phyloP scores from a whole-genome alignment of 2,329 filamentous ascomycete genomes.

The Exophiala xenobiotica region DNA sequence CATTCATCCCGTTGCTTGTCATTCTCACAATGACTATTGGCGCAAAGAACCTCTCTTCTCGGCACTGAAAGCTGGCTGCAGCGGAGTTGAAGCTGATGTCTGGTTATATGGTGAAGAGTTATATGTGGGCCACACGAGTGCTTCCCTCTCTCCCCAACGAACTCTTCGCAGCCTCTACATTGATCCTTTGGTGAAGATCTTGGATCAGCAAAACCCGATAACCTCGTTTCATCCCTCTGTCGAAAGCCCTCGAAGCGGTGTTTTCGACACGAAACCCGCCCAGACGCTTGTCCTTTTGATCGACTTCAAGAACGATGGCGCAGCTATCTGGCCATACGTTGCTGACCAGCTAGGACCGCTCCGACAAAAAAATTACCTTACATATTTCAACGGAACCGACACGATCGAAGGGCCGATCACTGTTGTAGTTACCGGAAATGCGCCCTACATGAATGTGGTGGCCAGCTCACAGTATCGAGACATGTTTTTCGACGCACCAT shows the following conservation, averaged over 20 bases:
- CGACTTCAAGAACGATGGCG: constrained; percentile 50
- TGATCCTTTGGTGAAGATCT: constrained; percentile 50
- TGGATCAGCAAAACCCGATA: constrained; percentile 51
- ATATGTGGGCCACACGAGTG: constrained; percentile 54
- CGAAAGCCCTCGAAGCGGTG: constrained; percentile 40
- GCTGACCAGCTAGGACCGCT: constrained; percentile 47
- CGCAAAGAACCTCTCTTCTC: constrained; percentile 55
- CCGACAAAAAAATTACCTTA: constrained; percentile 51
- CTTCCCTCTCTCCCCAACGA: constrained; percentile 45
- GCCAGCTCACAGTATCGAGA: constrained; percentile 52
- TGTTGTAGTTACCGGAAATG: constrained; percentile 55
- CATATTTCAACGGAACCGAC: constrained; percentile 49
- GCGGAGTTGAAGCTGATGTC: constrained; percentile 58
- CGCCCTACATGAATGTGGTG: constrained; percentile 49
- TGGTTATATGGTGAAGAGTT: constrained; percentile 56
- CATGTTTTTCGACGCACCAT: constrained; percentile 57
- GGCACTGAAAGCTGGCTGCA: constrained; percentile 55
- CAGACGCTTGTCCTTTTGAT: constrained; percentile 55
- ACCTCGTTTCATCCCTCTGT: constrained; percentile 38
- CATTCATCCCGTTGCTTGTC: constrained; percentile 51
- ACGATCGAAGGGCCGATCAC: constrained; percentile 49
- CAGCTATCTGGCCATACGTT: constrained; percentile 40
- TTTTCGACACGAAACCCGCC: constrained; percentile 51
- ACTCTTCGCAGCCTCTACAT: constrained; percentile 56
- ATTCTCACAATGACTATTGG: constrained; percentile 63